Evolutionary conservation across 768 basidiomycete species (phyloP).

Genomic region (Trametes coccinea): DNA sequence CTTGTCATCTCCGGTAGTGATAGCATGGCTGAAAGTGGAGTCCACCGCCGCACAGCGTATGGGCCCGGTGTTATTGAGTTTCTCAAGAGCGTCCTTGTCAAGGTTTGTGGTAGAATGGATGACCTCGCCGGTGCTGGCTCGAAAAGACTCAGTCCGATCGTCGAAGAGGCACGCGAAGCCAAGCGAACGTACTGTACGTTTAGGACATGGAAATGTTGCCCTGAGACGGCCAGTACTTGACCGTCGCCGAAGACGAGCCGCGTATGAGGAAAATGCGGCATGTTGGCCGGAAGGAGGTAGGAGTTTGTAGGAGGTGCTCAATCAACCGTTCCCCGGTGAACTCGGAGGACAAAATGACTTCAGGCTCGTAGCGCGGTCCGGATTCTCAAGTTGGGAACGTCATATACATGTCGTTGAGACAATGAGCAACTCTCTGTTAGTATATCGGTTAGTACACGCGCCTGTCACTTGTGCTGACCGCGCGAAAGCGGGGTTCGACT

Average conservation of each 20-base stretch:
- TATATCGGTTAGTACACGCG: slow-evolving; percentile 21
- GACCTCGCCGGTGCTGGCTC: slow-evolving; percentile 52
- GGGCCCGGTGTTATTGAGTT: slow-evolving; percentile 50
- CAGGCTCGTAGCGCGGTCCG: neutral
- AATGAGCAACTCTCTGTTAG: slow-evolving; percentile 7
- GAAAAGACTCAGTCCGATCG: slow-evolving; percentile 19
- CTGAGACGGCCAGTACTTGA: slow-evolving; percentile 35
- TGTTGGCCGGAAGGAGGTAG: neutral
- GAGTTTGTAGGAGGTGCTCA: too few species aligned
- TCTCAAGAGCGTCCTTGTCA: slow-evolving; percentile 33
- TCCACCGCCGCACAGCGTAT: slow-evolving; percentile 61
- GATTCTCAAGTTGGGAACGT: too few species aligned
- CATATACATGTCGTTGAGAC: too few species aligned
- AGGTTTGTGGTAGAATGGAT: slow-evolving; percentile 45
- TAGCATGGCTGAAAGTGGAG: slow-evolving; percentile 45
- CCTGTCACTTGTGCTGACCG: slow-evolving; percentile 14
- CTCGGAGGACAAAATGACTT: neutral
- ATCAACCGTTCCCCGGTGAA: too few species aligned
- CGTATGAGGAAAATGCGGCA: slow-evolving; percentile 18
- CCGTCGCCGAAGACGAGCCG: slow-evolving; percentile 8
- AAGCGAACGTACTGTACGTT: slow-evolving; percentile 48
- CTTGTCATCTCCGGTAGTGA: slow-evolving; percentile 81
- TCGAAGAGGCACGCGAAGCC: neutral
- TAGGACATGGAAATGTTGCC: slow-evolving; percentile 63
- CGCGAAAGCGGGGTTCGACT: slow-evolving; percentile 40